A percentile compares a stretch with the other conserved stretches of the same genome.
These are phyloP conservation scores for Mucuna pruriens DNA, from an alignment of 306 rosid species.

Conservation along the genomic window DNA sequence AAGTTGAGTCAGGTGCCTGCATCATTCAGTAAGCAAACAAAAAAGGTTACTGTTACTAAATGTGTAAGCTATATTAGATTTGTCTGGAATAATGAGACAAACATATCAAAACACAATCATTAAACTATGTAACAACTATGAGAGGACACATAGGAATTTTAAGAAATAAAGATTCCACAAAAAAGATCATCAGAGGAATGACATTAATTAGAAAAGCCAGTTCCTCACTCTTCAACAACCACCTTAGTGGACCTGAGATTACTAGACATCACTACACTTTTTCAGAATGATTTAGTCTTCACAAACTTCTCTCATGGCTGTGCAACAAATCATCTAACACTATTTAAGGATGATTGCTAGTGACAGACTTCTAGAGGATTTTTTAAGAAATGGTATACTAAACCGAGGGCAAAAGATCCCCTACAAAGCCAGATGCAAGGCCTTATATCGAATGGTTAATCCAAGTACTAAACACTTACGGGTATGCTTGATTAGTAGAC, in stretches of 20 bases:
- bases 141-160: neutral
- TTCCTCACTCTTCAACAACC: slow-evolving; percentile 1
- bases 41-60: slow-evolving; percentile 4
- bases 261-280: neutral
- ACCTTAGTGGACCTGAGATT: neutral
- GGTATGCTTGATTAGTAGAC: too few relatives aligned
- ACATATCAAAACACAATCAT: neutral
- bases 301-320: neutral
- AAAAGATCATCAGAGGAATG: neutral
- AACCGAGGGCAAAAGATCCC: too few relatives aligned
- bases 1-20: slow-evolving; percentile 92
- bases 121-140: neutral
- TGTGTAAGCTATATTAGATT: slow-evolving; percentile 10
- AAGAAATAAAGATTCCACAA: neutral
- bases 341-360: slow-evolving; percentile 8
- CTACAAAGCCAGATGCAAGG: too few relatives aligned
- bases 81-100: neutral
- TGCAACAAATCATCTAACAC: slow-evolving; percentile 4
- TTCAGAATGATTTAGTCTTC: neutral
- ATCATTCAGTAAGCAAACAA: slow-evolving; percentile 33
- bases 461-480: too few relatives aligned
- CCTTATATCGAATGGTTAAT: too few relatives aligned
- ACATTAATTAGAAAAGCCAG: neutral
- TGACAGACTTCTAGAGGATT: neutral
- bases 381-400: neutral